phyloP scores from a whole-genome alignment of 176 grass and related monocot genomes.

The Triticum monococcum region DNA sequence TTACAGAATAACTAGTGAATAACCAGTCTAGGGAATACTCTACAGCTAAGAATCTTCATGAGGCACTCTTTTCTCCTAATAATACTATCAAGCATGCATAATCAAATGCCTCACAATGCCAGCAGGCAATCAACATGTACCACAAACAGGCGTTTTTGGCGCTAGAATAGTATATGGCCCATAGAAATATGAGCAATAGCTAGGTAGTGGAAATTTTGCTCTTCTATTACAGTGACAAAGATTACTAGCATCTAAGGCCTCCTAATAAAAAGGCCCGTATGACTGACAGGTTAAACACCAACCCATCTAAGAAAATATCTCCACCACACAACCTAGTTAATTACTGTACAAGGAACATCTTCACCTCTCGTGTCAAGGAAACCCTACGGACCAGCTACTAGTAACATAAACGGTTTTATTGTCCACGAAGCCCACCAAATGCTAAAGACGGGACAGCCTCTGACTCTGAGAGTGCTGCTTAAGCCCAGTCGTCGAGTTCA shows the following conservation, averaged over 20 bases:
- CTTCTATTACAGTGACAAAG: neutral
- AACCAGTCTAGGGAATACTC: neutral
- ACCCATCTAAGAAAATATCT: neutral
- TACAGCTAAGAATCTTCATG: neutral
- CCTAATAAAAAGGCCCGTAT: neutral
- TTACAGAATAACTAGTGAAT: no score
- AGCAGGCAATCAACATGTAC: neutral
- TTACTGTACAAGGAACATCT: constrained; percentile 39
- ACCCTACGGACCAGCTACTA: constrained; percentile 27
- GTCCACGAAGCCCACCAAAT: constrained; percentile 12
- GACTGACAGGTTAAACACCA: neutral
- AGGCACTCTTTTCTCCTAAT: neutral
- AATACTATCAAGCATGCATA: neutral
- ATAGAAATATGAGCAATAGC: constrained; percentile 1
- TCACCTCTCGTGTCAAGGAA: constrained; percentile 14
- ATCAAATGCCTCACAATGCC: neutral
- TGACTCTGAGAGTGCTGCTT: neutral
- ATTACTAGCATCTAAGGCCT: constrained; percentile 7
- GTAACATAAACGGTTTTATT: constrained; percentile 20
- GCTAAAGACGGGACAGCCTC: neutral
- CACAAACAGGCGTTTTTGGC: constrained; percentile 16
- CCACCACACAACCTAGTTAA: constrained; percentile 16
- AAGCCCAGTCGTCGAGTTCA: constrained; percentile 7
- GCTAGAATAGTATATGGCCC: neutral
- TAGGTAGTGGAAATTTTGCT: constrained; percentile 1